A percentile compares a stretch with the other conserved stretches of the same genome.
Evolutionary conservation across 2,329 filamentous ascomycete genomes (phyloP).

Genomic region (Bisporella sp.): DNA sequence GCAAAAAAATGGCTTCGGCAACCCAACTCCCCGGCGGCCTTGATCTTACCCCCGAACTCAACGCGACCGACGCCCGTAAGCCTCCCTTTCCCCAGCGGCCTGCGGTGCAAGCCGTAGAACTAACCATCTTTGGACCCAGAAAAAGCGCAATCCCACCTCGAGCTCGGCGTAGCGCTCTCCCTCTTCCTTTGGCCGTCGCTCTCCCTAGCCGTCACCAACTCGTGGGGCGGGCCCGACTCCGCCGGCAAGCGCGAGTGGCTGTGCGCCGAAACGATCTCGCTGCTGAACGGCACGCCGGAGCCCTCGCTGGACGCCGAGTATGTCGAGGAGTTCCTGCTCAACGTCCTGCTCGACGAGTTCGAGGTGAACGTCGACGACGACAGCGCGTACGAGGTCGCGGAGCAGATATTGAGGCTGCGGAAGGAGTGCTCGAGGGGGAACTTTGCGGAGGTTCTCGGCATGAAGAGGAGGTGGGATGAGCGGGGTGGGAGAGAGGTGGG

Average conservation of each 20-base stretch:
- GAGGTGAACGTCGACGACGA: conserved; percentile 90
- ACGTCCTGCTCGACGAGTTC: conserved; percentile 94
- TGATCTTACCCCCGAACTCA: conserved; percentile 3
- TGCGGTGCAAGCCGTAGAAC: background rate
- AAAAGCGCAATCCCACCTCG: conserved; percentile 60
- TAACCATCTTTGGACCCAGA: conserved; percentile 30
- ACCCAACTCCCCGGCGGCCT: conserved; percentile 13
- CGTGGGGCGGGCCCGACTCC: conserved; percentile 78
- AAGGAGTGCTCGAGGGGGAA: conserved; percentile 58
- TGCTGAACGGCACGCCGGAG: conserved; percentile 54
- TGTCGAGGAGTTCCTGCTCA: conserved; percentile 75
- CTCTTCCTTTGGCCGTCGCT: conserved; percentile 87
- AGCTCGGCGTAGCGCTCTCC: conserved; percentile 77
- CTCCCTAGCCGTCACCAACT: conserved; percentile 75
- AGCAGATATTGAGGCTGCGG: conserved; percentile 62
- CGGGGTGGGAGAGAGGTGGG: conserved; percentile 51
- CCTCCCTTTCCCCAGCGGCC: background rate
- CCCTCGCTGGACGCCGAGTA: conserved; percentile 61
- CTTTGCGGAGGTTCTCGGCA: conserved; percentile 54
- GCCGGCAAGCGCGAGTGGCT: conserved; percentile 96
- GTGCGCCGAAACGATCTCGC: conserved; percentile 76
- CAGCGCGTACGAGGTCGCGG: conserved; percentile 67
- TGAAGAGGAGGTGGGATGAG: conserved; percentile 57
- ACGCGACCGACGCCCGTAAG: background rate
- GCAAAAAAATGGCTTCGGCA: conserved; percentile 15